phyloP scores from a whole-genome alignment of 805 yeast species.

The Saccharomycopsis vini region DNA sequence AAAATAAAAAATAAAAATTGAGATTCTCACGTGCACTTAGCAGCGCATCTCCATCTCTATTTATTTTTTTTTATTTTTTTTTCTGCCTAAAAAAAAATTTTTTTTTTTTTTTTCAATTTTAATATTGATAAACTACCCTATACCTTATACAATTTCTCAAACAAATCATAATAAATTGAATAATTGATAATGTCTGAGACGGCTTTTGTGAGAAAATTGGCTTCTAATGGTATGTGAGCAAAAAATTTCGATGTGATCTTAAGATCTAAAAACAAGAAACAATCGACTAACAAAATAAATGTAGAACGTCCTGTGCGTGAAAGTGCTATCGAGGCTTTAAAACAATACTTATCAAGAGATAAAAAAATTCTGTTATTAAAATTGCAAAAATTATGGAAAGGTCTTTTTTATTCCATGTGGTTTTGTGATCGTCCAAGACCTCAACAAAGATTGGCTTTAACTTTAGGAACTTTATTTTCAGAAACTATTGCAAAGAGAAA shows the following conservation, averaged over 20 bases:
- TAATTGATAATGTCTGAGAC: constrained; percentile 10
- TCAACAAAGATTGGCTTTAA: constrained; percentile 75
- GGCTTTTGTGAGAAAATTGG: constrained; percentile 70
- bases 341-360: constrained; percentile 43
- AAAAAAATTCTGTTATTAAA: constrained; percentile 37
- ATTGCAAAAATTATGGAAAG: constrained; percentile 86
- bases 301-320: constrained; percentile 60
- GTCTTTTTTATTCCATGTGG: constrained; percentile 95
- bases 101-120: no score
- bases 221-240: constrained; percentile 58
- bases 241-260: no score
- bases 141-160: neutral
- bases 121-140: neutral
- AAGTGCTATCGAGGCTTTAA: constrained; percentile 58
- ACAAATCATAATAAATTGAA: neutral
- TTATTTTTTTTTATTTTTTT: no score
- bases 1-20: no score
- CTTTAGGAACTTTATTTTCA: constrained; percentile 51
- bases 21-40: no score
- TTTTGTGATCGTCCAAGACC: constrained; percentile 88
- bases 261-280: neutral
- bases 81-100: no score
- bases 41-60: no score
- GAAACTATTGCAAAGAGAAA: constrained; percentile 34
- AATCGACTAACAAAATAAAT: constrained; percentile 16